phyloP scores from a whole-genome alignment of 2,329 filamentous ascomycete species.

The Mariannaea sp. region DNA sequence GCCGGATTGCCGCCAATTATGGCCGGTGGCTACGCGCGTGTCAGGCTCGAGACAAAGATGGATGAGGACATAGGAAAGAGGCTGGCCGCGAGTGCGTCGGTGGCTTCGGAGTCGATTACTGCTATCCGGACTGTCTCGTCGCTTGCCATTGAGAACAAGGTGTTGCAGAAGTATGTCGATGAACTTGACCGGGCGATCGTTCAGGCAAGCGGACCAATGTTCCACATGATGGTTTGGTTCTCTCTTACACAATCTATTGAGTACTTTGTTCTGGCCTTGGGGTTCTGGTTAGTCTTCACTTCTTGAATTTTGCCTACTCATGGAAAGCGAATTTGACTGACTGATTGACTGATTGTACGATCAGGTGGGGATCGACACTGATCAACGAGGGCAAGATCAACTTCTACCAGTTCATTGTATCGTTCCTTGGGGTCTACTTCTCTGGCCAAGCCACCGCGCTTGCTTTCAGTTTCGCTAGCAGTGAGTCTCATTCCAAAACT shows the following conservation, averaged over 20 bases:
- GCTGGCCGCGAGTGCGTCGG: constrained; percentile 41
- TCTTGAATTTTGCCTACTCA: background rate
- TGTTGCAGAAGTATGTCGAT: constrained; percentile 34
- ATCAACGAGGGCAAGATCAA: constrained; percentile 49
- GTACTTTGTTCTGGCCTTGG: constrained; percentile 43
- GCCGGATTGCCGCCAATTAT: constrained; percentile 44
- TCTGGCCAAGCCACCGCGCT: constrained; percentile 43
- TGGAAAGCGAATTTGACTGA: background rate
- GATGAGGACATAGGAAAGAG: constrained; percentile 42
- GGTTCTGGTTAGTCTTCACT: constrained; percentile 41
- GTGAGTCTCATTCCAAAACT: constrained; percentile 25
- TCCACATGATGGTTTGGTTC: constrained; percentile 40
- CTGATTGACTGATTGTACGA: background rate
- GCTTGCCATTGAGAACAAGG: constrained; percentile 45
- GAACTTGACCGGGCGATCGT: constrained; percentile 37
- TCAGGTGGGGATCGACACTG: constrained; percentile 41
- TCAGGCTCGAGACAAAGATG: constrained; percentile 45
- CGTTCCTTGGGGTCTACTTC: constrained; percentile 55
- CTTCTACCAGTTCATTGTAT: constrained; percentile 54
- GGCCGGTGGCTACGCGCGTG: constrained; percentile 40
- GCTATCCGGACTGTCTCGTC: constrained; percentile 46
- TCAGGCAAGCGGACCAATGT: constrained; percentile 31
- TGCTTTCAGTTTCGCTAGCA: constrained; percentile 52
- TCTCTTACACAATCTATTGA: constrained; percentile 42
- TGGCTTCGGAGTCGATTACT: constrained; percentile 48